Conservation (phyloP, 2,329 filamentous ascomycete species). For the Rhytidhysteron rufulum region DNA sequence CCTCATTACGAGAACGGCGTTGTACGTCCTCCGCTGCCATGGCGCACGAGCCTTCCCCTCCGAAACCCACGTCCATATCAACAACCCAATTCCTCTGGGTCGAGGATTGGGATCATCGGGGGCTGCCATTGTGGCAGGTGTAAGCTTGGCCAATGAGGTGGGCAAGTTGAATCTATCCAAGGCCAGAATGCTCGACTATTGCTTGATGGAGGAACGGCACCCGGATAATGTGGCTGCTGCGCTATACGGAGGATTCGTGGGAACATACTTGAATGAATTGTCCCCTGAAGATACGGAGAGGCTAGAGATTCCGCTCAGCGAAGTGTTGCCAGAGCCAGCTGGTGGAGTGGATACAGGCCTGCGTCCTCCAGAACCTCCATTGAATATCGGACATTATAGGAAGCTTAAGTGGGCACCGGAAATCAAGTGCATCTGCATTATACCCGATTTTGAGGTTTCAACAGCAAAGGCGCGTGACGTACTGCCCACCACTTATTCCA, state of each 20-base stretch:
- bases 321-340: slow-evolving; percentile 85
- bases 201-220: slow-evolving; percentile 79
- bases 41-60: slow-evolving; percentile 76
- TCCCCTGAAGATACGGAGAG: slow-evolving; percentile 83
- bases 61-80: slow-evolving; percentile 86
- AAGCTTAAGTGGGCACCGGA: slow-evolving; percentile 91
- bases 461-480: slow-evolving; percentile 87
- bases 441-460: slow-evolving; percentile 93
- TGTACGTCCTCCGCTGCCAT: slow-evolving; percentile 94
- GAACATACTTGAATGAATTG: slow-evolving; percentile 91
- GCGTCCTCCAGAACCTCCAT: slow-evolving; percentile 80
- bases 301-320: slow-evolving; percentile 88
- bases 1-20: slow-evolving; percentile 86
- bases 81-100: slow-evolving; percentile 91
- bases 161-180: slow-evolving; percentile 73
- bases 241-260: slow-evolving; percentile 93
- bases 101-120: slow-evolving; percentile 92
- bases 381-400: slow-evolving; percentile 92
- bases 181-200: slow-evolving; percentile 88
- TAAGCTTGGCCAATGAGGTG: slow-evolving; percentile 87
- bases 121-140: slow-evolving; percentile 90
- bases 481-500: slow-evolving; percentile 73
- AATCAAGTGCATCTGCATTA: slow-evolving; percentile 96
- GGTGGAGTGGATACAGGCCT: slow-evolving; percentile 88
- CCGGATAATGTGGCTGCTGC: slow-evolving; percentile 72